Evolutionary conservation across 768 basidiomycete genomes (phyloP), one percentile per base, ranked within the genome.

Genomic region (Lactarius deliciosus): DNA sequence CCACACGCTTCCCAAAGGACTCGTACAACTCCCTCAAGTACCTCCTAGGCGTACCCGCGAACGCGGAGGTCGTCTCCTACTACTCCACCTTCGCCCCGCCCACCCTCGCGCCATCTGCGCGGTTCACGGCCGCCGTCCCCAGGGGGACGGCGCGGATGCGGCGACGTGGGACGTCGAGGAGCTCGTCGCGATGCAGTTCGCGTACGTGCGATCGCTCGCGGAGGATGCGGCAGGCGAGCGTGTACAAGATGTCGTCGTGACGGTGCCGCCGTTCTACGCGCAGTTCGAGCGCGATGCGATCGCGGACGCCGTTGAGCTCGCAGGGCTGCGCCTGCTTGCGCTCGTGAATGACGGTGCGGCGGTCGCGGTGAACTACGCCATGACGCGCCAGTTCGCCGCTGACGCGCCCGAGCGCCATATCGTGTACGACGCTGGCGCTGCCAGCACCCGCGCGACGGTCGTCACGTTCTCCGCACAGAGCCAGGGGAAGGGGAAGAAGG

Each of bases 291-390:
- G 96, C 15, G 91, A 95, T 76, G 92, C 96, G 2, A 84, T 98
- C 45, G 86, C 87, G 34, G 96, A 98, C 76, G 94, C 96, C 18
- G 84, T 95, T 41, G 96, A 97, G 73, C 86, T 98, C 55, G 87
- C 95, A 18, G 97, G 96, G 2, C 78, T 99, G 56, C 85, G 85
- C 32, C 88, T 90, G 1, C 79, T 98, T 38, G 88, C 92, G 0
- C 81, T 98, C 65, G 85, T 99, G 61, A 91, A 95, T 71, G 97
- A 99, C 72, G 96, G 96, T 32, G 87, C 92, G 0, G 93, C 95
- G 2, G 90, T 96, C n/a, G 97, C 94, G 16, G 83, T 98, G 71
- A 99, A 99, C 79, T 99, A 92, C 74, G 97, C 97, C 53, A 97
- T 98, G 94, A 94, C 95, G 2, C 86, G 96, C 57, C 82, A 86